Percentiles rank a stretch among this genome's conserved stretches.
Conservation (phyloP, 345 rosid species). For the Eucalyptus regnans region DNA sequence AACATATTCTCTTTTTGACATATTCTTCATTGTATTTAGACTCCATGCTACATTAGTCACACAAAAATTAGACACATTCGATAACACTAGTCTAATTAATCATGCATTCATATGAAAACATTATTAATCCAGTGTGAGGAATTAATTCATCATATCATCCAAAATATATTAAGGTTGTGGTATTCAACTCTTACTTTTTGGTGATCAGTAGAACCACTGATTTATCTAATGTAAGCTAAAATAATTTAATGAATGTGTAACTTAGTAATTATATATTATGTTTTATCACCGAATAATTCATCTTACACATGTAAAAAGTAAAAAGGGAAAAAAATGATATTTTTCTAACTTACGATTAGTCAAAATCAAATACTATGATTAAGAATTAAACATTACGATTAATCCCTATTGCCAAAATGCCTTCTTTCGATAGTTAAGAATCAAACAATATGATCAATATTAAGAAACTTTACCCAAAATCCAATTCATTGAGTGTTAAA, state of each 20-base stretch:
- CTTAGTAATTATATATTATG: no score
- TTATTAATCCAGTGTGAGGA: no score
- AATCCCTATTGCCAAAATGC: background rate
- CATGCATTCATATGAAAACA: slow-evolving; percentile 27
- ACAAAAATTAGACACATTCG: slow-evolving; percentile 63
- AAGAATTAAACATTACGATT: background rate
- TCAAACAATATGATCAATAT: background rate
- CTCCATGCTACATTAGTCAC: slow-evolving; percentile 39
- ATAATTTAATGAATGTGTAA: background rate
- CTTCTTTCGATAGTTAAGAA: background rate
- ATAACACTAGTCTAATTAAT: slow-evolving; percentile 55
- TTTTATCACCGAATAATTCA: background rate
- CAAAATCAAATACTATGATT: background rate
- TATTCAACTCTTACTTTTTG: background rate
- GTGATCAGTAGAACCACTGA: background rate
- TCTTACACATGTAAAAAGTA: background rate
- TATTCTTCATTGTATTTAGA: slow-evolving; percentile 52
- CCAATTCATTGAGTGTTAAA: no score
- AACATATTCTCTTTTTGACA: background rate
- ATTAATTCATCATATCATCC: no score
- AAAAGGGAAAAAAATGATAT: background rate
- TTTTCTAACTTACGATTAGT: no score
- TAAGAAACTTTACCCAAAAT: background rate
- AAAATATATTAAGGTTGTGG: background rate
- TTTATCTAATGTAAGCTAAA: background rate